A percentile compares a stretch with the other conserved stretches of the same genome.
phyloP scores from a whole-genome alignment of 1,139 yeast species.

The Suzukiozyma palmioleophila region DNA sequence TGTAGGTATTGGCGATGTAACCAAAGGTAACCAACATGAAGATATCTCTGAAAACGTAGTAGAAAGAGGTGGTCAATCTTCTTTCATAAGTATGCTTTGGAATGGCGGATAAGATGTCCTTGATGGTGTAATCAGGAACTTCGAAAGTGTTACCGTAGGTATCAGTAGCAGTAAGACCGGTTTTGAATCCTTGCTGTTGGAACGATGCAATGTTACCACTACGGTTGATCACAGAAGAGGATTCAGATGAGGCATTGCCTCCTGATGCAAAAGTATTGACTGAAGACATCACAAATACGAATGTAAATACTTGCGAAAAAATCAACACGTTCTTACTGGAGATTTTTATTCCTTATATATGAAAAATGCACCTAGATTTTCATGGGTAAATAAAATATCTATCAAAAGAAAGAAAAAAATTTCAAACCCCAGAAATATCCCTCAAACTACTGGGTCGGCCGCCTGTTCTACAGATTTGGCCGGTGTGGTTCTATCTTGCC shows the following conservation, averaged over 20 bases:
- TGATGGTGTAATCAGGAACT: slow-evolving; percentile 60
- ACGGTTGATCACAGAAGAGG: slow-evolving; percentile 20
- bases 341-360: no score
- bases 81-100: slow-evolving; percentile 63
- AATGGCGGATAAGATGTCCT: slow-evolving; percentile 56
- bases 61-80: slow-evolving; percentile 43
- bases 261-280: slow-evolving; percentile 5
- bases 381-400: no score
- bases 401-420: no score
- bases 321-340: no score
- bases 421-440: no score
- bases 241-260: slow-evolving; percentile 4
- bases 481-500: no score
- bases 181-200: slow-evolving; percentile 7
- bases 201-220: slow-evolving; percentile 36
- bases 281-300: neutral
- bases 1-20: slow-evolving; percentile 41
- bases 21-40: slow-evolving; percentile 38
- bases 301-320: no score
- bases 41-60: slow-evolving; percentile 58
- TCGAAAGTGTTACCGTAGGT: slow-evolving; percentile 53
- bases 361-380: no score
- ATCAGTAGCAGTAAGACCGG: slow-evolving; percentile 39
- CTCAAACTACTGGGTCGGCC: no score
- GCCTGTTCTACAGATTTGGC: no score